A percentile compares a stretch with the other conserved stretches of the same genome.
These are phyloP conservation scores for Arthrobotrys iridis DNA, from an alignment of 2,329 filamentous ascomycete genomes.

Conservation along the genomic window DNA sequence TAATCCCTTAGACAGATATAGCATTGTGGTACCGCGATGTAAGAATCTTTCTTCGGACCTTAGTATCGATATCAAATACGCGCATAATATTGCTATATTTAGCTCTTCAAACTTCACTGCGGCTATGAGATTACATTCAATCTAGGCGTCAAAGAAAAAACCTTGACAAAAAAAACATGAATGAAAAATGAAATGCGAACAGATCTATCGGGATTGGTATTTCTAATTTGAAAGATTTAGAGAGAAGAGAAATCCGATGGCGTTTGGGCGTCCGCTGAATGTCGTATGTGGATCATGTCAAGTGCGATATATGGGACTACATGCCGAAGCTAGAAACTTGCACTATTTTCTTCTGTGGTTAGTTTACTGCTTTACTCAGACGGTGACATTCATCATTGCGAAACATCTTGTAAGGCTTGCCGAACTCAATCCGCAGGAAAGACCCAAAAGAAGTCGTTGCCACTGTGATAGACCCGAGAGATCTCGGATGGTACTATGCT, in stretches of 20 bases:
- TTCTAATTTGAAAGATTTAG: too few relatives aligned
- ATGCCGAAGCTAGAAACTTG: slow-evolving; percentile 6
- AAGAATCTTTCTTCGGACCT: too few relatives aligned
- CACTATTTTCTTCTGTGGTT: not conserved
- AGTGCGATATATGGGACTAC: not conserved
- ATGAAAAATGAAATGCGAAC: not conserved
- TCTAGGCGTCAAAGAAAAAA: not conserved
- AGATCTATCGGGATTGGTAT: too few relatives aligned
- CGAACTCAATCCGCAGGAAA: not conserved
- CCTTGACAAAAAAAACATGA: not conserved
- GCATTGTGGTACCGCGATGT: too few relatives aligned
- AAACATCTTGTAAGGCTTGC: not conserved
- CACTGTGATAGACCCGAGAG: not conserved
- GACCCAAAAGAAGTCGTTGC: not conserved
- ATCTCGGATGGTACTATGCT: not conserved
- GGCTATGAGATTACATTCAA: slow-evolving; percentile 11
- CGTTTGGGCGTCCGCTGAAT: slow-evolving; percentile 12
- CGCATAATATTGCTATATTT: slow-evolving; percentile 2
- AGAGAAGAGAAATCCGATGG: too few relatives aligned
- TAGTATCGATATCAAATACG: too few relatives aligned
- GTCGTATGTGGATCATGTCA: slow-evolving; percentile 4
- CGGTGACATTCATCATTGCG: not conserved
- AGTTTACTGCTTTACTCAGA: too few relatives aligned
- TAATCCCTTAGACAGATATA: too few relatives aligned
- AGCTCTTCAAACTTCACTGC: not conserved